Evolutionary conservation across 371 early-diverging fungal species (phyloP), one percentile per base, ranked within the genome.

Genomic region (Capillidium rhysosporum): DNA sequence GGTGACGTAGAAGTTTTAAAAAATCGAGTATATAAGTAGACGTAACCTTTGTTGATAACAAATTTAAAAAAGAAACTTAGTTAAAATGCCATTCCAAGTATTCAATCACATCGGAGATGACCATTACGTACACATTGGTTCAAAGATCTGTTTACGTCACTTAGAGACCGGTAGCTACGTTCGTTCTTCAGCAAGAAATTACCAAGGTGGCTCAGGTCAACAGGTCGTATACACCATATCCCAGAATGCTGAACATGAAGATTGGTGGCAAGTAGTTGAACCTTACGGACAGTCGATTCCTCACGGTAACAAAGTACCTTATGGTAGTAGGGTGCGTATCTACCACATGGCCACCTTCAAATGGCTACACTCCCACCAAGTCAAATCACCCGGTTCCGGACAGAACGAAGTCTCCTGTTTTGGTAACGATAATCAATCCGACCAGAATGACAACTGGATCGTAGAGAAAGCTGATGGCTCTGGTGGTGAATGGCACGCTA

Each of bases 261-360:
- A 53, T 30, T 53, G 54, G 54, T 53, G 54, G 54, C 54, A 53
- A 29, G 54, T 53, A 28, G 21, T 21, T 8, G 18, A 16, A 18
- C 40, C 54, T 29, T 23, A 53, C 40, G 41, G 40, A 2, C 54
- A 53, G 26, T 9, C 18, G 3, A 43, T 25, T 38, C 40, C 40
- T n/a, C 40, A 40, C 25, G 54, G 54, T 18, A 18, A 34, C 21
- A 21, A 14, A 12, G n/a, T 53, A 4, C 43, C 41, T 23, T 53
- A 53, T 29, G 54, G 54, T 43, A 23, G 24, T 14, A 29, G 14
- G 24, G 44, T 53, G 5, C 54, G 54, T 40, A 26, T 53, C 30
- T 40, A 53, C 30, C 54, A 53, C 21, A 53, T 53, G 54, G 54
- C 54, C 29, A 53, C 54, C 44, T 34, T 34, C 30, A 53, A 53